A percentile compares a stretch with the other conserved stretches of the same genome.
These are phyloP conservation scores for Tolypocladium inflatum DNA, from an alignment of 2,329 filamentous ascomycete species.

Conservation along the genomic window DNA sequence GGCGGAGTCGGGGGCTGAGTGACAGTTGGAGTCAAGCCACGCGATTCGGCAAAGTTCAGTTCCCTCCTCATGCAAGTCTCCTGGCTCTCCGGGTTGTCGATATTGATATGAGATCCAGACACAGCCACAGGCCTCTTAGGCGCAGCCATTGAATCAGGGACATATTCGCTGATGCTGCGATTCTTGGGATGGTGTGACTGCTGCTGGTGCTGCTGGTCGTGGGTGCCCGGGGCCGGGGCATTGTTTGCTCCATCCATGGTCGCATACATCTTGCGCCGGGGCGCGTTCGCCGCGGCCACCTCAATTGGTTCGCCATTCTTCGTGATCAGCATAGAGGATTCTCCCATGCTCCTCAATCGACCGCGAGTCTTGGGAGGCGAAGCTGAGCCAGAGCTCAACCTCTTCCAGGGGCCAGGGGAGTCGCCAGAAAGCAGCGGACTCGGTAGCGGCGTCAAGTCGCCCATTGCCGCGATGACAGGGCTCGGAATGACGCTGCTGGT, in stretches of 20 bases:
- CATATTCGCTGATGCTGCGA: constrained; percentile 82
- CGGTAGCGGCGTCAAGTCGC: constrained; percentile 68
- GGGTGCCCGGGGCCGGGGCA: constrained; percentile 17
- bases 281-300: constrained; percentile 38
- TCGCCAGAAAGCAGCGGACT: constrained; percentile 60
- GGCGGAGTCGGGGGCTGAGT: constrained; percentile 69
- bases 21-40: constrained; percentile 57
- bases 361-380: constrained; percentile 26
- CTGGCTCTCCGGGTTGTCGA: constrained; percentile 24
- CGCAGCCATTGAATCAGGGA: constrained; percentile 60
- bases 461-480: constrained; percentile 65
- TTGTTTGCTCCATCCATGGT: constrained; percentile 19
- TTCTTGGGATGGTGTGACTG: constrained; percentile 50
- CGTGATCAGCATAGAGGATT: constrained; percentile 35
- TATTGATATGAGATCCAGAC: constrained; percentile 47
- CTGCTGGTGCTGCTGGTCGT: constrained; percentile 10
- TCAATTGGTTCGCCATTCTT: constrained; percentile 43
- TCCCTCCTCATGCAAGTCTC: constrained; percentile 59
- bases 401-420: constrained; percentile 59
- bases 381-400: constrained; percentile 34
- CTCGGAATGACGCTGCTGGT: constrained; percentile 62
- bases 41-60: constrained; percentile 66
- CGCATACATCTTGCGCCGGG: constrained; percentile 48
- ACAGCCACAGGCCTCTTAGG: constrained; percentile 67
- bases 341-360: constrained; percentile 14